Conservation (phyloP, 805 yeast genomes). For the Lipomyces lipofer region DNA sequence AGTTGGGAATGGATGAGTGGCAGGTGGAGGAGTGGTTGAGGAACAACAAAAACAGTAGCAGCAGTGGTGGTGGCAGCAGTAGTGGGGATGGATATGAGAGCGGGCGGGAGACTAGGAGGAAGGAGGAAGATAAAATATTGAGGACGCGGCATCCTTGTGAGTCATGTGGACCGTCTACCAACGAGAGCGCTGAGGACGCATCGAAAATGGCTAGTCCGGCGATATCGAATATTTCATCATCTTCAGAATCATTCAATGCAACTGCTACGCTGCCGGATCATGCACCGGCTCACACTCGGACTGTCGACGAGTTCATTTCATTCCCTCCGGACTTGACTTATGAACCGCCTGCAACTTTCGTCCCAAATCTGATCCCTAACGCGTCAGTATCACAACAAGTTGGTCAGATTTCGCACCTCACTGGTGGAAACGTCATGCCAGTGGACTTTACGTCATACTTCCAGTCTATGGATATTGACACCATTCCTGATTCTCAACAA, state of each 20-base stretch:
- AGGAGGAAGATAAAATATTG: conserved; percentile 17
- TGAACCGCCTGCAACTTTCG: neutral
- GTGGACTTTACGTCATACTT: conserved; percentile 26
- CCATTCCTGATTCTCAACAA: neutral
- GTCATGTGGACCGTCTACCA: conserved; percentile 24
- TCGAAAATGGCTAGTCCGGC: neutral
- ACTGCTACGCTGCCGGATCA: neutral
- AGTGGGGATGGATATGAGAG: conserved; percentile 5
- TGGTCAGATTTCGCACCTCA: neutral
- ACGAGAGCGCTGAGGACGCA: neutral
- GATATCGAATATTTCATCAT: neutral
- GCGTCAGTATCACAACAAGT: neutral
- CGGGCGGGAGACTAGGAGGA: conserved; percentile 5
- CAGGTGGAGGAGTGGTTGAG: conserved; percentile 19
- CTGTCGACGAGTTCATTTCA: neutral
- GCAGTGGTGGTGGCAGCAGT: neutral
- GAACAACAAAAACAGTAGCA: too few relatives aligned
- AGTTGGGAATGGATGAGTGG: conserved; percentile 19
- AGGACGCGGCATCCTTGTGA: conserved; percentile 22
- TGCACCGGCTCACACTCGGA: neutral
- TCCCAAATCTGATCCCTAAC: too few relatives aligned
- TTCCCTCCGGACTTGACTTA: neutral
- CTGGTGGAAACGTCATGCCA: conserved; percentile 7
- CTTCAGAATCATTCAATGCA: neutral
- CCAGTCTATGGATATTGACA: conserved; percentile 19